Conservation (phyloP, 176 grass and related monocot species). For the Phoenix dactylifera region DNA sequence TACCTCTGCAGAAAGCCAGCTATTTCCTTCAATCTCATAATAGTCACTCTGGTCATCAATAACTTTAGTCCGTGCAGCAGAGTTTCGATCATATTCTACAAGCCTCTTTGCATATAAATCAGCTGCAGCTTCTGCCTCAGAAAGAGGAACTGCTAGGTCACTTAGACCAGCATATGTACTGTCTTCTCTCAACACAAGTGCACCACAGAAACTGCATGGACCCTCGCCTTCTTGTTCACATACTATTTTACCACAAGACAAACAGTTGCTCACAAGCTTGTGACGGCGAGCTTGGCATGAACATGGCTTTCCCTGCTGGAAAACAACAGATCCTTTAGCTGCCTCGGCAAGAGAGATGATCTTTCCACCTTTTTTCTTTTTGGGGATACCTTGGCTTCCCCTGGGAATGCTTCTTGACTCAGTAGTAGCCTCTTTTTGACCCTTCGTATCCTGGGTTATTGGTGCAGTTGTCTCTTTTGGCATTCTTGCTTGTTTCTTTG, state of each 20-base stretch:
- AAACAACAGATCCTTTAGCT: slow-evolving; percentile 82
- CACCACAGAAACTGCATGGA: slow-evolving; percentile 92
- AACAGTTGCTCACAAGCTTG: slow-evolving; percentile 85
- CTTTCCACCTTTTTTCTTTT: slow-evolving; percentile 76
- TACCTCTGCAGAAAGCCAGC: slow-evolving; percentile 90
- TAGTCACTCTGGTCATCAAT: slow-evolving; percentile 99
- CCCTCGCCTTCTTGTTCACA: slow-evolving; percentile 98
- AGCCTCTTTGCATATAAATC: slow-evolving; percentile 89
- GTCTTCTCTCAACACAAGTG: slow-evolving; percentile 83
- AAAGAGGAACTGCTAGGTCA: slow-evolving; percentile 59
- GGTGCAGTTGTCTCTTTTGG: slow-evolving; percentile 44
- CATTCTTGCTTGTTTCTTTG: slow-evolving; percentile 46
- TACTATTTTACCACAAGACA: slow-evolving; percentile 96
- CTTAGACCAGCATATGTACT: slow-evolving; percentile 95
- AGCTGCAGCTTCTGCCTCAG: slow-evolving; percentile 69
- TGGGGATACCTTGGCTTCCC: slow-evolving; percentile 29
- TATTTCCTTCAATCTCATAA: slow-evolving; percentile 98
- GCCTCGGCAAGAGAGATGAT: slow-evolving; percentile 73
- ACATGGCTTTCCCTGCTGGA: slow-evolving; percentile 91
- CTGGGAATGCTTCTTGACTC: slow-evolving; percentile 30
- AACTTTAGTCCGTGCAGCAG: slow-evolving; percentile 91
- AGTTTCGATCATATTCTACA: slow-evolving; percentile 90
- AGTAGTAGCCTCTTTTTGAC: slow-evolving; percentile 30
- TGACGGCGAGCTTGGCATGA: slow-evolving; percentile 90
- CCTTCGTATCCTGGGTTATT: slow-evolving; percentile 41